Percentiles rank a stretch among this genome's conserved stretches.
Conservation (phyloP, 225 moss, liverwort and hornwort genomes). For the Asterella californica region DNA sequence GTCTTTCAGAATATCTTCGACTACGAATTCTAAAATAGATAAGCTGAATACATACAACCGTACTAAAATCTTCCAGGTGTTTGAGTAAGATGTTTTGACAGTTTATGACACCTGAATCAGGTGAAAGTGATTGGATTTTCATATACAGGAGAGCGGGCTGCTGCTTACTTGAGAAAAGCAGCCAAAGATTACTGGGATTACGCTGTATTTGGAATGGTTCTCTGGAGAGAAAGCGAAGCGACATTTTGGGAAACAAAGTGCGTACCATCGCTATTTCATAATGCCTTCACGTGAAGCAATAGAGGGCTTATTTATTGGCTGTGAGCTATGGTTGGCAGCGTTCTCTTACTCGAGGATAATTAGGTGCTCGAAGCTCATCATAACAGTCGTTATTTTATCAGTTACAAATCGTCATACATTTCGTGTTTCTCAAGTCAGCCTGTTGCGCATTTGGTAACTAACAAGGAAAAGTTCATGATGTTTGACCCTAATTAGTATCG, state of each 20-base stretch:
- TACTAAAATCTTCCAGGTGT: background rate
- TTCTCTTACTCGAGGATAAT: background rate
- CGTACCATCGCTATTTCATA: background rate
- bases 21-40: no score
- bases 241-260: constrained; percentile 54
- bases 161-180: constrained; percentile 52
- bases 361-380: background rate
- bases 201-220: constrained; percentile 55
- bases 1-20: background rate
- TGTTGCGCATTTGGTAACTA: background rate
- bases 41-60: no score
- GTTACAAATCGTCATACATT: background rate
- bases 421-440: background rate
- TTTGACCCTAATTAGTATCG: background rate
- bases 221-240: constrained; percentile 60
- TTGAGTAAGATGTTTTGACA: background rate
- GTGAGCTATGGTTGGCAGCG: background rate
- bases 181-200: constrained; percentile 52
- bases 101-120: constrained; percentile 22
- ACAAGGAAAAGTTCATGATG: background rate
- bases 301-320: background rate
- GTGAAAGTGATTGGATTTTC: constrained; percentile 71
- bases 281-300: background rate
- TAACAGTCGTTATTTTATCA: no score
- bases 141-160: constrained; percentile 58